Percentiles rank a stretch among this genome's conserved stretches.
These are phyloP conservation scores for Cladophialophora carrionii DNA, from an alignment of 2,329 filamentous ascomycete species.

Conservation along the genomic window DNA sequence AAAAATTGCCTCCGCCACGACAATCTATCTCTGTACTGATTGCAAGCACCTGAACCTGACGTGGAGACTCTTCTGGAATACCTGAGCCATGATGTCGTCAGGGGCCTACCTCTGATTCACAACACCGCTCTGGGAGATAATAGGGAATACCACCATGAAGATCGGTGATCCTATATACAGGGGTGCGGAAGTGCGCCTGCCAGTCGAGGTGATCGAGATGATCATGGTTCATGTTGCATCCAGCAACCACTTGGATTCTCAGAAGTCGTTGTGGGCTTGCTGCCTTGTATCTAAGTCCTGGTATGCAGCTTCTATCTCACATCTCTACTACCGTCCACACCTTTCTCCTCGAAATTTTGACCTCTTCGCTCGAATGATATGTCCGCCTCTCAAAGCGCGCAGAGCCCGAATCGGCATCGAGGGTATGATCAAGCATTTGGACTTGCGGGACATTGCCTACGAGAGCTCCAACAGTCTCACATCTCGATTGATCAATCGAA, in stretches of 20 bases:
- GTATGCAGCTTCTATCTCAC: slow-evolving; percentile 57
- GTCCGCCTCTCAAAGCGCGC: slow-evolving; percentile 55
- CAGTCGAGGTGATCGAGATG: slow-evolving; percentile 32
- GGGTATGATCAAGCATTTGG: slow-evolving; percentile 54
- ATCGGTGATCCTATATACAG: slow-evolving; percentile 30
- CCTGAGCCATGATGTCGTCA: background rate
- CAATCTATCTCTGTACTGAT: background rate
- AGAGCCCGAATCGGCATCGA: slow-evolving; percentile 44
- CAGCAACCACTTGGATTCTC: slow-evolving; percentile 39
- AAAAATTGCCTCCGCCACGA: background rate
- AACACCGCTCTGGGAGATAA: background rate
- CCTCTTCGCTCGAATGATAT: slow-evolving; percentile 59
- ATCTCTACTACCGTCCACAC: slow-evolving; percentile 58
- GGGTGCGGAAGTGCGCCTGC: slow-evolving; percentile 28
- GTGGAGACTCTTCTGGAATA: background rate
- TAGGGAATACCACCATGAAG: slow-evolving; percentile 26
- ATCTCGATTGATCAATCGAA: slow-evolving; percentile 59
- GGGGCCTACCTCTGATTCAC: background rate
- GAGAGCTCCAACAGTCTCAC: slow-evolving; percentile 62
- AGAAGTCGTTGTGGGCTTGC: slow-evolving; percentile 55
- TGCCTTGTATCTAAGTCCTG: slow-evolving; percentile 60
- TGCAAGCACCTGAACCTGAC: background rate
- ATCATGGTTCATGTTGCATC: slow-evolving; percentile 23
- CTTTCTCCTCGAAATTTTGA: slow-evolving; percentile 57
- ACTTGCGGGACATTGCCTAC: slow-evolving; percentile 61